phyloP scores from a whole-genome alignment of 768 basidiomycete species.

The Calocera cornea region DNA sequence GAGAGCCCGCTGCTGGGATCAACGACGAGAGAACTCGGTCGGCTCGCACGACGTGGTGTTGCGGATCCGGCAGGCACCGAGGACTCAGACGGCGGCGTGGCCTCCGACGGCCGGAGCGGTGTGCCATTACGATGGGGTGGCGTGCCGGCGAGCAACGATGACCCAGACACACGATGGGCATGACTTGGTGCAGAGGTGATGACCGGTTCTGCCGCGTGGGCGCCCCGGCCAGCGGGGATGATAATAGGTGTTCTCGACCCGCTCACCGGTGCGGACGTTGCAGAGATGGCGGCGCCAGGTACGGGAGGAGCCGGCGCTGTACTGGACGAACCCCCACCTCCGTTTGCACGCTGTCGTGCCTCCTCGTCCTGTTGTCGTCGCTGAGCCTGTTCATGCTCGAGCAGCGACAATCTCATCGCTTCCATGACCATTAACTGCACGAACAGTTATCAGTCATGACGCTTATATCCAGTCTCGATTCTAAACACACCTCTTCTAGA shows the following conservation, averaged over 20 bases:
- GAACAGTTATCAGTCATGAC: neutral
- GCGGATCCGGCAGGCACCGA: neutral
- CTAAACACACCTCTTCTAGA: conserved; percentile 65
- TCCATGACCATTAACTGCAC: conserved; percentile 93
- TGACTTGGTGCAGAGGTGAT: neutral
- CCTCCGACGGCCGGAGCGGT: neutral
- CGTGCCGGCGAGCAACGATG: neutral
- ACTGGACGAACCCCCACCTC: neutral
- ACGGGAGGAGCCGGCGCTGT: neutral
- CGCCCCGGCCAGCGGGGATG: neutral
- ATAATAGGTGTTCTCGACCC: neutral
- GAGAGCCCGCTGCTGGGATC: neutral
- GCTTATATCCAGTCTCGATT: conserved; percentile 12
- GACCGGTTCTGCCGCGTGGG: neutral
- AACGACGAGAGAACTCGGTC: neutral
- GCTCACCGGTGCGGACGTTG: neutral
- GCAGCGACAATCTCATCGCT: conserved; percentile 87
- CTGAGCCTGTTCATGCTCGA: conserved; percentile 92
- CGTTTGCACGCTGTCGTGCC: neutral
- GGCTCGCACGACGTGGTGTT: neutral
- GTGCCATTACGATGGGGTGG: neutral
- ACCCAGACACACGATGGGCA: neutral
- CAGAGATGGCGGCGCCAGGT: neutral
- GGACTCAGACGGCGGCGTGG: neutral
- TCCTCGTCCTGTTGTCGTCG: conserved; percentile 31